Percentiles rank a stretch among this genome's conserved stretches.
phyloP scores from a whole-genome alignment of 2,329 filamentous ascomycete genomes.

The Aulographum hederae region DNA sequence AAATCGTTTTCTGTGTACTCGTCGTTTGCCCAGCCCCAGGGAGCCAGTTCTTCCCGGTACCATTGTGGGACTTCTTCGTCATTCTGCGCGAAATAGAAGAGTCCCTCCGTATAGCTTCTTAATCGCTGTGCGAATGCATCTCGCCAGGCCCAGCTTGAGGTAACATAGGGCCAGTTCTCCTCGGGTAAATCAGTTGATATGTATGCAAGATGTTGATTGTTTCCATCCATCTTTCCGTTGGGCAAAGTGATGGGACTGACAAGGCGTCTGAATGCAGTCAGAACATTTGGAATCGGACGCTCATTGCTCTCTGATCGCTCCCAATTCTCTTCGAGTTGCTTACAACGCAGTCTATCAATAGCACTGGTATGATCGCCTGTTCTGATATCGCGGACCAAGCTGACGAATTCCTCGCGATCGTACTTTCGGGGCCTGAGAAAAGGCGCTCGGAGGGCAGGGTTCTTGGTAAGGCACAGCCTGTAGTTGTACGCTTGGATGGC shows the following conservation, averaged over 20 bases:
- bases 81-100: constrained; percentile 6
- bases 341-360: background rate
- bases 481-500: constrained; percentile 5
- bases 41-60: constrained; percentile 3
- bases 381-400: background rate
- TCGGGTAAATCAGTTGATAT: constrained; percentile 5
- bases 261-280: constrained; percentile 4
- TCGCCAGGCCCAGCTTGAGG: constrained; percentile 2
- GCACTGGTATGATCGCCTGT: background rate
- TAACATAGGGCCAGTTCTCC: constrained; percentile 5
- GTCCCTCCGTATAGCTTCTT: constrained; percentile 4
- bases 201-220: constrained; percentile 5
- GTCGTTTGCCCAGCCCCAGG: constrained; percentile 10
- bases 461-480: constrained; percentile 4
- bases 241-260: constrained; percentile 8
- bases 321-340: background rate
- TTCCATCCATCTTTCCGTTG: constrained; percentile 7
- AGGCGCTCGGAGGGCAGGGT: constrained; percentile 5
- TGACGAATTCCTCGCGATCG: background rate
- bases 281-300: background rate
- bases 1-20: constrained; percentile 11
- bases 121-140: constrained; percentile 4
- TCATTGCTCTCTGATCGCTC: background rate
- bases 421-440: background rate
- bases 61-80: constrained; percentile 7